Percentiles rank a stretch among this genome's conserved stretches.
Evolutionary conservation across 768 basidiomycete genomes (phyloP).

Genomic region (Termitomyces sp.): DNA sequence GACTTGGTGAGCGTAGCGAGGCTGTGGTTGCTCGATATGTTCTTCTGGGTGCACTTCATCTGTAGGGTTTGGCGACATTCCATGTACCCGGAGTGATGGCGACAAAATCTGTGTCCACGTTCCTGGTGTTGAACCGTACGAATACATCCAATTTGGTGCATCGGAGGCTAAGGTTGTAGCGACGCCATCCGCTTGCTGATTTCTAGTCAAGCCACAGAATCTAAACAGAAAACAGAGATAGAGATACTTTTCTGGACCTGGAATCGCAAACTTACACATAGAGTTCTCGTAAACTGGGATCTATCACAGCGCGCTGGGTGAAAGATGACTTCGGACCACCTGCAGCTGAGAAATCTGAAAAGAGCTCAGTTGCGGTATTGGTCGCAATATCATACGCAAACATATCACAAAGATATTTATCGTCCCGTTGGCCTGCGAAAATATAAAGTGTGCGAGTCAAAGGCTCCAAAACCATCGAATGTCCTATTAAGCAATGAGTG

Average conservation of each 20-base stretch:
- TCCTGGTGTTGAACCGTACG: slow-evolving; percentile 54
- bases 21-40: slow-evolving; percentile 36
- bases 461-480: slow-evolving; percentile 78
- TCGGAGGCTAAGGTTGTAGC: slow-evolving; percentile 38
- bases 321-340: slow-evolving; percentile 72
- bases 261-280: slow-evolving; percentile 52
- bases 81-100: slow-evolving; percentile 14
- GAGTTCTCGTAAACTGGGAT: slow-evolving; percentile 55
- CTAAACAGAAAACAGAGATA: slow-evolving; percentile 24
- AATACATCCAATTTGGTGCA: slow-evolving; percentile 62
- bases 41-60: background rate
- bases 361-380: slow-evolving; percentile 54
- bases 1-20: slow-evolving; percentile 76
- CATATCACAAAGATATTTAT: slow-evolving; percentile 71
- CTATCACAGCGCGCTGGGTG: slow-evolving; percentile 69
- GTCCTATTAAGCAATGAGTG: slow-evolving; percentile 35
- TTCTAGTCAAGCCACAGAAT: slow-evolving; percentile 56
- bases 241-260: background rate
- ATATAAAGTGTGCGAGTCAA: slow-evolving; percentile 54
- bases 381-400: slow-evolving; percentile 61
- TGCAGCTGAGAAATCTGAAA: slow-evolving; percentile 49
- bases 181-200: slow-evolving; percentile 26
- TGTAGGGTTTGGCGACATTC: background rate
- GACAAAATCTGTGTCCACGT: slow-evolving; percentile 59
- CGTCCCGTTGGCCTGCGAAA: slow-evolving; percentile 68